Evolutionary conservation across 306 rosid species (phyloP).

Genomic region (Rubus idaeus): DNA sequence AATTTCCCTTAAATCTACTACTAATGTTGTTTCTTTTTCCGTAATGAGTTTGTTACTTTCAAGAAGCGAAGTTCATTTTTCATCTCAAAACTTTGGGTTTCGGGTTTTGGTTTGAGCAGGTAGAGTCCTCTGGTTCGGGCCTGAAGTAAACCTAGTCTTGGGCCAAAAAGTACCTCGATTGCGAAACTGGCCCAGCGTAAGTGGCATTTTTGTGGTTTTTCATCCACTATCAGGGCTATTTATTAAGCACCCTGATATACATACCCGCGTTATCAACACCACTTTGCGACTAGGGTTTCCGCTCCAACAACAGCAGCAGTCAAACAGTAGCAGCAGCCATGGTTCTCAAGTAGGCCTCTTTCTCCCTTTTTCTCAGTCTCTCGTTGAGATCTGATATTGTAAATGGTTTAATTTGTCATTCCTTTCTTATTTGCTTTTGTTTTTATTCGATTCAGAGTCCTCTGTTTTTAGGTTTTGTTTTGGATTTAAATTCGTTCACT

Average conservation of each 20-base stretch:
- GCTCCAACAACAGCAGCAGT: conserved; percentile 5
- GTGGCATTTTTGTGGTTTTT: conserved; percentile 35
- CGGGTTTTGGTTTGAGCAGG: too few relatives aligned
- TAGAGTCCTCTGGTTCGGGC: not conserved
- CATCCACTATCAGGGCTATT: not conserved
- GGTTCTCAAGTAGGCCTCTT: conserved; percentile 69
- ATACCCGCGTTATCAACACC: not conserved
- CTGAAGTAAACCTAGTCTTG: not conserved
- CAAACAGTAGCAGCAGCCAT: conserved; percentile 40
- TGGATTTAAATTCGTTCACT: not conserved
- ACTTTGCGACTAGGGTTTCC: conserved; percentile 42
- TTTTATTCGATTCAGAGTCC: not conserved
- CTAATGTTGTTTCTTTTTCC: too few relatives aligned
- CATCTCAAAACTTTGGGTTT: too few relatives aligned
- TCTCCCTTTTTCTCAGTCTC: not conserved
- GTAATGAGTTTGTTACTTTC: too few relatives aligned
- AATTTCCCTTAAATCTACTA: too few relatives aligned
- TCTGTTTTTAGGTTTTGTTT: not conserved
- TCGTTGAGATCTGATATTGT: not conserved
- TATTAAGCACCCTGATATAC: conserved; percentile 18
- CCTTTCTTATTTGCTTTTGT: not conserved
- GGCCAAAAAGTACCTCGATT: too few relatives aligned
- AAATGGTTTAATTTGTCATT: not conserved
- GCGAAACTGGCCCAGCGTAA: not conserved
- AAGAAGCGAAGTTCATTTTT: too few relatives aligned